Conservation (phyloP, 371 early-diverging fungal genomes). For the Paramicrosporidium saccamoebae region DNA sequence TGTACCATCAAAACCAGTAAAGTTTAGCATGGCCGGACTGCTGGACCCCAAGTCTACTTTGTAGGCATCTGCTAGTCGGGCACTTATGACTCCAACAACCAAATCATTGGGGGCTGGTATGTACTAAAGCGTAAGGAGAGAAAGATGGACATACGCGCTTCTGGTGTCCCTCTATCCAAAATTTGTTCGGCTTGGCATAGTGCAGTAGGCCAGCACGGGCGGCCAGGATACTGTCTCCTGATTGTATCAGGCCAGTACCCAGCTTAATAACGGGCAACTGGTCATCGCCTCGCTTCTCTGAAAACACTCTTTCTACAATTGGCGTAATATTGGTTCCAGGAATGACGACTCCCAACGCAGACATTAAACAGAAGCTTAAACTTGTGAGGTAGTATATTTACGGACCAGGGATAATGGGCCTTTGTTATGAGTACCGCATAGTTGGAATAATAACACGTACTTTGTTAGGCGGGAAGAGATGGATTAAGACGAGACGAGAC, state of each 20-base stretch:
- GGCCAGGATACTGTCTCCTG: conserved; percentile 16
- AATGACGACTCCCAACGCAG: too few relatives aligned
- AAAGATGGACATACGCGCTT: conserved; percentile 15
- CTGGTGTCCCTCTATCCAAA: conserved; percentile 48
- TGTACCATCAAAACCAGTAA: conserved; percentile 72
- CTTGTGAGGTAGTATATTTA: too few relatives aligned
- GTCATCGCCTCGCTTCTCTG: too few relatives aligned
- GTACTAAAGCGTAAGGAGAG: conserved; percentile 15
- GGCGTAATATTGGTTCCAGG: too few relatives aligned
- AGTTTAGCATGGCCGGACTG: conserved; percentile 32
- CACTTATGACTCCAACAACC: conserved; percentile 42
- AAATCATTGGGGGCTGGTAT: conserved; percentile 48
- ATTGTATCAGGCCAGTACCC: conserved; percentile 44
- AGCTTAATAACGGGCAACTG: too few relatives aligned
- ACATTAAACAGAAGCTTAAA: too few relatives aligned
- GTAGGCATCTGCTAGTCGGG: conserved; percentile 31
- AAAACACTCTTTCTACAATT: too few relatives aligned
- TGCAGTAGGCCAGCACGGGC: conserved; percentile 33
- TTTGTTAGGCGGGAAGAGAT: too few relatives aligned
- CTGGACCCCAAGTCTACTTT: conserved; percentile 74
- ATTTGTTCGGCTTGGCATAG: conserved; percentile 13
- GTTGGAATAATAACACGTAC: too few relatives aligned
- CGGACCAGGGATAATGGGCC: too few relatives aligned
- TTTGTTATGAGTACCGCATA: too few relatives aligned
- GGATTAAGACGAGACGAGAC: too few relatives aligned